These are phyloP conservation scores for Phyllosticta citriasiana DNA, from an alignment of 2,329 filamentous ascomycete species.

Conservation along the genomic window DNA sequence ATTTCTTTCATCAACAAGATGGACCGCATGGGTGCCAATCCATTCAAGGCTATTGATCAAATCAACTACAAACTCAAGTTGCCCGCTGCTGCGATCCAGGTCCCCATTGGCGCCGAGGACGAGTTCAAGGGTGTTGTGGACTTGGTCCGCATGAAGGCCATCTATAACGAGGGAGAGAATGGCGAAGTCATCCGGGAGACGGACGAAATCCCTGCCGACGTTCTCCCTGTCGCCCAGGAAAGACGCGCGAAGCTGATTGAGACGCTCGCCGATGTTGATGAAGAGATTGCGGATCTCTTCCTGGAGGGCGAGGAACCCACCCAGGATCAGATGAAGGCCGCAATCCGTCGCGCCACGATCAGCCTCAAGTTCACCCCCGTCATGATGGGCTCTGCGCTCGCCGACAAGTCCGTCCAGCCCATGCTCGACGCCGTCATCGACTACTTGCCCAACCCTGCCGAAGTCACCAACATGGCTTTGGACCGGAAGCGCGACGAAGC, in stretches of 20 bases:
- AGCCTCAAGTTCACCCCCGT: conserved; percentile 84
- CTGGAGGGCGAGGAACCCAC: conserved; percentile 77
- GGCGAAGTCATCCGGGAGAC: conserved; percentile 68
- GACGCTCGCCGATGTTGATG: conserved; percentile 92
- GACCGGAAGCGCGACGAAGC: conserved; percentile 72
- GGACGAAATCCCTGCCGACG: conserved; percentile 73
- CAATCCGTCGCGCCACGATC: conserved; percentile 86
- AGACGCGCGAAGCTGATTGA: conserved; percentile 82
- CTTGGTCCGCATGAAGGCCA: conserved; percentile 79
- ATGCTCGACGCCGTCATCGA: conserved; percentile 96
- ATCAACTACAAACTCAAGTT: conserved; percentile 96
- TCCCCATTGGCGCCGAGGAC: conserved; percentile 88
- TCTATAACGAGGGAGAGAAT: conserved; percentile 77
- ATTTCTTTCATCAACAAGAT: conserved; percentile 99
- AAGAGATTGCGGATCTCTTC: conserved; percentile 93
- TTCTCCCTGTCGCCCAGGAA: conserved; percentile 67
- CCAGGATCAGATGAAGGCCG: conserved; percentile 75
- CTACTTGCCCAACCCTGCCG: conserved; percentile 82
- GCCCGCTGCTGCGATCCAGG: conserved; percentile 82
- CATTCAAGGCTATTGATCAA: conserved; percentile 94
- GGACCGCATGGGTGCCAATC: conserved; percentile 97
- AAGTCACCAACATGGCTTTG: conserved; percentile 82
- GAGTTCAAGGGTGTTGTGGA: conserved; percentile 89
- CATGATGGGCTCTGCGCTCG: conserved; percentile 90
- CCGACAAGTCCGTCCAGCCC: conserved; percentile 88